Percentiles rank a stretch among this genome's conserved stretches.
Conservation (phyloP, 306 rosid species). For the Leucaena leucocephala region DNA sequence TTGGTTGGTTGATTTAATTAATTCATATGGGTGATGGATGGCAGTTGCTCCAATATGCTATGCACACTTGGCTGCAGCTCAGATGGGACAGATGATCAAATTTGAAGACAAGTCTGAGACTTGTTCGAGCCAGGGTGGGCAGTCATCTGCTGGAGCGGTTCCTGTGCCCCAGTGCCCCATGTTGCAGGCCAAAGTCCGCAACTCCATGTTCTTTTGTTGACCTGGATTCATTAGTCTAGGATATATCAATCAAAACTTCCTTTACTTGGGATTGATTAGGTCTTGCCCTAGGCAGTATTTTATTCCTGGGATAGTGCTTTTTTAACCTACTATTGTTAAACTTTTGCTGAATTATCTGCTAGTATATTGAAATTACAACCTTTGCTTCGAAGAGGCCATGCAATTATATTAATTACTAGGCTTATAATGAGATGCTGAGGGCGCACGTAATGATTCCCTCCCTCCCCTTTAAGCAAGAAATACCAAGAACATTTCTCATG, state of each 20-base stretch:
- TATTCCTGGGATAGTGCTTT: not conserved
- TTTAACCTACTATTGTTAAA: not conserved
- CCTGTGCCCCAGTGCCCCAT: conserved; percentile 81
- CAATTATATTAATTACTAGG: not conserved
- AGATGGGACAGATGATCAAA: conserved; percentile 7
- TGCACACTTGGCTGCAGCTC: conserved; percentile 4
- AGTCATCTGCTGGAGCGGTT: conserved; percentile 52
- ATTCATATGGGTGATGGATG: not conserved
- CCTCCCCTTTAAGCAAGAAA: too few species aligned
- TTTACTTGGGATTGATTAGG: not conserved
- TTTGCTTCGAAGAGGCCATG: not conserved
- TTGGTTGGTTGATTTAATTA: too few species aligned
- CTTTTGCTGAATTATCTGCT: not conserved
- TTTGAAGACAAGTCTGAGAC: conserved; percentile 61
- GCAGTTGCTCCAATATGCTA: conserved; percentile 1
- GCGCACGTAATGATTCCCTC: too few species aligned
- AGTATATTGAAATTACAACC: not conserved
- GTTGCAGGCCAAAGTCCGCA: conserved; percentile 55
- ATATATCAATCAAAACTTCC: conserved; percentile 10
- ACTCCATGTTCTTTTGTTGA: conserved; percentile 89
- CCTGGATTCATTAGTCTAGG: not conserved
- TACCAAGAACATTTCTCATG: too few species aligned
- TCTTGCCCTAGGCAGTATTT: conserved; percentile 3
- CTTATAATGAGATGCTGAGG: not conserved
- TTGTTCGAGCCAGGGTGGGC: conserved; percentile 75